A percentile compares a stretch with the other conserved stretches of the same genome.
phyloP scores from a whole-genome alignment of 768 basidiomycete species.

The Tylopilus sp. region DNA sequence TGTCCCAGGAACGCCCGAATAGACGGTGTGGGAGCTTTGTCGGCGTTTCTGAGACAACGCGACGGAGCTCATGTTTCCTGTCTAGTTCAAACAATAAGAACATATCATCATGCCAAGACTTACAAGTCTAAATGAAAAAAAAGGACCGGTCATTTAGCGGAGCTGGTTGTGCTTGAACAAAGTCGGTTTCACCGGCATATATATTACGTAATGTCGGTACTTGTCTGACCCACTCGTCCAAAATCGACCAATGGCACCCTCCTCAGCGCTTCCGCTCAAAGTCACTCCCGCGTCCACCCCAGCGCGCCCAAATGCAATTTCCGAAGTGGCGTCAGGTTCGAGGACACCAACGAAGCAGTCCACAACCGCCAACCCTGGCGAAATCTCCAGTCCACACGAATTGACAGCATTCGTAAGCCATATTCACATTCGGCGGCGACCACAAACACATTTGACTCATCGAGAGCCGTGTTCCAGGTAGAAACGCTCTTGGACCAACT shows the following conservation, averaged over 20 bases:
- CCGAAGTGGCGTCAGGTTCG: conserved; percentile 21
- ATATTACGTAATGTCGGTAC: conserved; percentile 13
- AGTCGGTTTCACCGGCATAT: conserved; percentile 2
- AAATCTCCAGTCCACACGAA: conserved; percentile 92
- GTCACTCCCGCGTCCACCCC: conserved; percentile 54
- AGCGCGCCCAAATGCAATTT: conserved; percentile 33
- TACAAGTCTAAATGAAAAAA: background rate
- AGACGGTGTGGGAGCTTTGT: background rate
- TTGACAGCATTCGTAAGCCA: conserved; percentile 91
- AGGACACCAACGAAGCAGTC: conserved; percentile 49
- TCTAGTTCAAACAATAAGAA: conserved; percentile 4
- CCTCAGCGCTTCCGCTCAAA: conserved; percentile 67
- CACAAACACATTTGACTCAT: background rate
- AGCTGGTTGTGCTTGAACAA: conserved; percentile 3
- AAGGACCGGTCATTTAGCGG: conserved; percentile 1
- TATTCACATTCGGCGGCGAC: conserved; percentile 20
- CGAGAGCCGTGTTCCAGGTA: conserved; percentile 47
- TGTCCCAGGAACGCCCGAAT: background rate
- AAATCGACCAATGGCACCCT: background rate
- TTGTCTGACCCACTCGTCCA: background rate
- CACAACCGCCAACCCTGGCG: conserved; percentile 39
- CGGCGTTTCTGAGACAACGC: background rate
- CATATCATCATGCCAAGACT: background rate
- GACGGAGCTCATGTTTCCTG: background rate
- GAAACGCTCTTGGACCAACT: conserved; percentile 85